These are phyloP conservation scores for Linderniella brevidens DNA, from an alignment of 257 asterid species.

Conservation along the genomic window DNA sequence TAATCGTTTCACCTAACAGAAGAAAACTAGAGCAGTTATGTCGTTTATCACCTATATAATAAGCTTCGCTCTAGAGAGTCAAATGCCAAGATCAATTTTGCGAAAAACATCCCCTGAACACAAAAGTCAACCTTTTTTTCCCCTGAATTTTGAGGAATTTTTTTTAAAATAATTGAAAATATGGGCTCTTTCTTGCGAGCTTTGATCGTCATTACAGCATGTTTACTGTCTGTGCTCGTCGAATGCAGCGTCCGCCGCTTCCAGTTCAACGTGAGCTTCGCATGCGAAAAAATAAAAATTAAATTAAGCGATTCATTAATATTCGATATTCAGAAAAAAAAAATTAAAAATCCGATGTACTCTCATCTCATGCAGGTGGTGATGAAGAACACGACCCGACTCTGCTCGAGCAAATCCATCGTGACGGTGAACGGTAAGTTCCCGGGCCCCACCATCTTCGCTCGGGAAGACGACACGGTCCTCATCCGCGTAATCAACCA, in stretches of 20 bases:
- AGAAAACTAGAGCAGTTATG: background rate
- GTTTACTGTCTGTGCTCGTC: conserved; percentile 13
- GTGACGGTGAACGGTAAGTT: conserved; percentile 36
- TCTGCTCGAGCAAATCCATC: conserved; percentile 36
- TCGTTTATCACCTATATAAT: background rate
- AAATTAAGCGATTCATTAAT: too few species aligned
- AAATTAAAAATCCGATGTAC: too few species aligned
- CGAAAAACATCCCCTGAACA: conserved; percentile 11
- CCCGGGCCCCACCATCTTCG: conserved; percentile 47
- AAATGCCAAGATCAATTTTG: conserved; percentile 19
- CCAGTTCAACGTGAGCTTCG: conserved; percentile 17
- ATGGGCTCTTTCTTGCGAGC: conserved; percentile 20
- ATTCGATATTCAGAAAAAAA: too few species aligned
- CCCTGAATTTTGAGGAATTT: too few species aligned
- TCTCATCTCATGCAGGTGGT: conserved; percentile 25
- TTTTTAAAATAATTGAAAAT: background rate
- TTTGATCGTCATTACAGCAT: conserved; percentile 8
- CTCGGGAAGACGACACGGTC: conserved; percentile 32
- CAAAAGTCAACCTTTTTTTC: too few species aligned
- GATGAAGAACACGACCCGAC: conserved; percentile 25
- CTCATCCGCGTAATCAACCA: conserved; percentile 24
- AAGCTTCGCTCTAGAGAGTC: conserved; percentile 7
- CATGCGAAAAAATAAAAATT: too few species aligned
- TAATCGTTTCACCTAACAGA: conserved; percentile 2
- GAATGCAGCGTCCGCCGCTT: conserved; percentile 20